Evolutionary conservation across 2,329 filamentous ascomycete species (phyloP).

Genomic region (Apiospora saccharicola): DNA sequence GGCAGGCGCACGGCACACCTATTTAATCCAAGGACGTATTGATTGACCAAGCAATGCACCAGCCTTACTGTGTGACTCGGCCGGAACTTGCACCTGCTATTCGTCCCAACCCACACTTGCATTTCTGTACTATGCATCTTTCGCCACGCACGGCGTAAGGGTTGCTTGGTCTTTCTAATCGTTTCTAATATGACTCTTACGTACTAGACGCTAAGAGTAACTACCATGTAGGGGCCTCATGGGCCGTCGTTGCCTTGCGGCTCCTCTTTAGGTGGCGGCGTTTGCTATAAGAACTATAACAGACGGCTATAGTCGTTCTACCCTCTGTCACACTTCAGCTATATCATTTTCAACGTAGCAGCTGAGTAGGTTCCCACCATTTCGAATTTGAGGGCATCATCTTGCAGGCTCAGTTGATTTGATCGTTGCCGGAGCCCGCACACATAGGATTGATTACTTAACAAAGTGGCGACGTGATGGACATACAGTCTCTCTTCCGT

Average conservation of each 20-base stretch:
- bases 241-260: background rate
- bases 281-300: background rate
- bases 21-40: background rate
- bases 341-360: background rate
- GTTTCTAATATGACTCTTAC: background rate
- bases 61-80: background rate
- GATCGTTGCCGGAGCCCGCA: background rate
- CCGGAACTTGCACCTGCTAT: background rate
- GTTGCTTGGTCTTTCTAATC: background rate
- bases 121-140: background rate
- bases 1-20: background rate
- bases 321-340: background rate
- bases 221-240: background rate
- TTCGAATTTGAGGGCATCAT: background rate
- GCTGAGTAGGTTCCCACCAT: background rate
- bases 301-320: background rate
- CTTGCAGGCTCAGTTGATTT: background rate
- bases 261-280: background rate
- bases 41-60: background rate
- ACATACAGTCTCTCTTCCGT: slow-evolving; percentile 33
- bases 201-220: background rate
- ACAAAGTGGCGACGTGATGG: slow-evolving; percentile 28
- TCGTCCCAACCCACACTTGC: background rate
- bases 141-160: background rate
- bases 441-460: background rate